Percentiles rank a stretch among this genome's conserved stretches.
phyloP scores from a whole-genome alignment of 1,284 basidiomycete species.

The Boletus albobrunnescens region DNA sequence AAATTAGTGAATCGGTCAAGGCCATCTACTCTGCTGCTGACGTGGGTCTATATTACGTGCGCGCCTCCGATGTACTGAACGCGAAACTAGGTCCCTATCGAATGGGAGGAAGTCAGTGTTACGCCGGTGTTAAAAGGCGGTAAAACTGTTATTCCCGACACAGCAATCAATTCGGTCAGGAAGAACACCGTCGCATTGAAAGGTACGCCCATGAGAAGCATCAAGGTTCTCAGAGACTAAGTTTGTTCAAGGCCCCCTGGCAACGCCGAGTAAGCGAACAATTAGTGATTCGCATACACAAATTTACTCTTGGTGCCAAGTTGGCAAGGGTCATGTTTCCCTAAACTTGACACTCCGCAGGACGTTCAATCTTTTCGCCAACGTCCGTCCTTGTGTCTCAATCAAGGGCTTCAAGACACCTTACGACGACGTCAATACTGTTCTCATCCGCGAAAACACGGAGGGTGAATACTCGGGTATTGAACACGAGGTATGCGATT shows the following conservation, averaged over 20 bases:
- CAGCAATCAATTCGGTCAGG: slow-evolving; percentile 88
- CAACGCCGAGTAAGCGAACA: slow-evolving; percentile 75
- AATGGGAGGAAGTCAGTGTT: slow-evolving; percentile 99
- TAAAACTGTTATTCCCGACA: slow-evolving; percentile 95
- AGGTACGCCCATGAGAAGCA: slow-evolving; percentile 49
- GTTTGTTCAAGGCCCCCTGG: slow-evolving; percentile 68
- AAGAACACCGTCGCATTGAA: slow-evolving; percentile 98
- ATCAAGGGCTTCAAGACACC: slow-evolving; percentile 98
- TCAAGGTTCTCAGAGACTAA: slow-evolving; percentile 7
- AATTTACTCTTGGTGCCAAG: slow-evolving; percentile 38
- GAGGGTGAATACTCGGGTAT: slow-evolving; percentile 99
- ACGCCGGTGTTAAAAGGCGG: slow-evolving; percentile 92
- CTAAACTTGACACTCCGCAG: slow-evolving; percentile 95
- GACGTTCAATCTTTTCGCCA: slow-evolving; percentile 98
- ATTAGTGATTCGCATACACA: slow-evolving; percentile 4
- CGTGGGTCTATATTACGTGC: slow-evolving; percentile 40
- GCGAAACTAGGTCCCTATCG: slow-evolving; percentile 75
- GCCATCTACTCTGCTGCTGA: slow-evolving; percentile 88
- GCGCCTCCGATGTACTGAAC: slow-evolving; percentile 4
- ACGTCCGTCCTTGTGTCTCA: slow-evolving; percentile 94
- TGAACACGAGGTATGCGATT: slow-evolving; percentile 79
- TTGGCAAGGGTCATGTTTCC: slow-evolving; percentile 99
- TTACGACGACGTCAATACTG: slow-evolving; percentile 97
- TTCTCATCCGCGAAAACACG: slow-evolving; percentile 98
- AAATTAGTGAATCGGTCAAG: slow-evolving; percentile 96